A percentile compares a stretch with the other conserved stretches of the same genome.
Evolutionary conservation across 2,329 filamentous ascomycete genomes (phyloP).

Genomic region (Emericellopsis atlantica): DNA sequence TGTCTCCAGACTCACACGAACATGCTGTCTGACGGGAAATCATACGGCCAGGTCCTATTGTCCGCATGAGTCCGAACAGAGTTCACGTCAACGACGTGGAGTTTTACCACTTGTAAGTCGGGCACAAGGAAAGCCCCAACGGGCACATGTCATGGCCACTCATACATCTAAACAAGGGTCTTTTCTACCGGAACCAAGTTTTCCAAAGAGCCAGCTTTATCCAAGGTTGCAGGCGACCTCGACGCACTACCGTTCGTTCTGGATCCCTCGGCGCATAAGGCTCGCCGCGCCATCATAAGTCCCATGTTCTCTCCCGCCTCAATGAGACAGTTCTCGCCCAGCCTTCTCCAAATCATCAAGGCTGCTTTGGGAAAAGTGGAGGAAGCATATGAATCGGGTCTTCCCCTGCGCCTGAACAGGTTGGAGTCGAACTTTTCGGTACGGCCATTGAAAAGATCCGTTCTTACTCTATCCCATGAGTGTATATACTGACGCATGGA

Average conservation of each 20-base stretch:
- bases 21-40: no score
- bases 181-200: not conserved
- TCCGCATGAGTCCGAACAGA: not conserved
- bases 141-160: not conserved
- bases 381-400: no score
- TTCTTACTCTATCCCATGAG: not conserved
- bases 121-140: no score
- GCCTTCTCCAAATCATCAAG: no score
- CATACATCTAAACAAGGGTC: not conserved
- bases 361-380: no score
- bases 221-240: not conserved
- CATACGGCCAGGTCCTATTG: not conserved
- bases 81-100: not conserved
- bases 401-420: no score
- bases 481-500: not conserved
- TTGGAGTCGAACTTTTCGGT: no score
- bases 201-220: not conserved
- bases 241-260: not conserved
- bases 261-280: not conserved
- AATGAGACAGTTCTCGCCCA: no score
- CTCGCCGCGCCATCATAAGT: no score
- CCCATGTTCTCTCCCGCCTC: no score
- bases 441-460: not conserved
- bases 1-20: no score
- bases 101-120: not conserved